Percentiles rank a stretch among this genome's conserved stretches.
Conservation (phyloP, 169 alveolate genomes). For the Theileria sp. region DNA sequence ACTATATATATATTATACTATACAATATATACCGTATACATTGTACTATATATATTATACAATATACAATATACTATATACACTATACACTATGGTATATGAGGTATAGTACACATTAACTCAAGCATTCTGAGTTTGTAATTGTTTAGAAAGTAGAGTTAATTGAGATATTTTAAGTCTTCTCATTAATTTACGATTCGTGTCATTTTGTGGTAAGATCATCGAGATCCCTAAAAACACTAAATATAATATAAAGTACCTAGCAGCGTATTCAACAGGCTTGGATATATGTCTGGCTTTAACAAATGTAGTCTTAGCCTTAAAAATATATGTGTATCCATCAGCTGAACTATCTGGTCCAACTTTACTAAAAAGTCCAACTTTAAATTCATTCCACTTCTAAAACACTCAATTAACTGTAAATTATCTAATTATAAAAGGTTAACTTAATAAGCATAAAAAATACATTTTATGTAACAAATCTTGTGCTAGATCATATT, state of each 20-base stretch:
- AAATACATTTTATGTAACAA: constrained; percentile 50
- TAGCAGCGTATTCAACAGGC: constrained; percentile 68
- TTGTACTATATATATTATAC: not conserved
- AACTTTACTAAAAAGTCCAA: constrained; percentile 66
- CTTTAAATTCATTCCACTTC: constrained; percentile 24
- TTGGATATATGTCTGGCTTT: constrained; percentile 69
- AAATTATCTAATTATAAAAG: not conserved
- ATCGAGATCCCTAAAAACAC: constrained; percentile 51
- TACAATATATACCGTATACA: no score
- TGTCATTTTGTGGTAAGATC: constrained; percentile 65
- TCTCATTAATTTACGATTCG: constrained; percentile 54
- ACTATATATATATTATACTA: no score
- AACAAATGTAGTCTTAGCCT: constrained; percentile 72
- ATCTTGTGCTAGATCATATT: constrained; percentile 68
- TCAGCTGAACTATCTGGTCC: constrained; percentile 70
- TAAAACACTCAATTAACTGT: constrained; percentile 3
- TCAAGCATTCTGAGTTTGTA: not conserved
- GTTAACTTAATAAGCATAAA: not conserved
- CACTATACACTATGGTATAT: not conserved
- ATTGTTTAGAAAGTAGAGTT: constrained; percentile 15
- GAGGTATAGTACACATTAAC: not conserved
- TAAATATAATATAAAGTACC: constrained; percentile 19
- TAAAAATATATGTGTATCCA: constrained; percentile 73
- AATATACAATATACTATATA: constrained; percentile 16
- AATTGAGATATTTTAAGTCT: constrained; percentile 58